Evolutionary conservation across 441 rosid species (phyloP).

Genomic region (Croton laevigatus): DNA sequence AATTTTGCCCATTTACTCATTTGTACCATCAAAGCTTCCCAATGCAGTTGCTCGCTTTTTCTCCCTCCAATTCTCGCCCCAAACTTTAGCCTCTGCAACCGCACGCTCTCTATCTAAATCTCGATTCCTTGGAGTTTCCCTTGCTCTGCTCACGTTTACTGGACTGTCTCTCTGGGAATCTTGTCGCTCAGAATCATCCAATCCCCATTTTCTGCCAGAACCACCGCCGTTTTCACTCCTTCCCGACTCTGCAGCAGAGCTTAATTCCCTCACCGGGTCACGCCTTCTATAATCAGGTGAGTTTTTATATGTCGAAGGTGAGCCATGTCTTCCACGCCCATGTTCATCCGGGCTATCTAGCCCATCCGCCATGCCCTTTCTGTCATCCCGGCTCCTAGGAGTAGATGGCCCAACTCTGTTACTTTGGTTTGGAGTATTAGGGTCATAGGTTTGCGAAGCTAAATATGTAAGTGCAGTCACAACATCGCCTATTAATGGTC

Average conservation of each 20-base stretch:
- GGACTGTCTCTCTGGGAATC: conserved; percentile 80
- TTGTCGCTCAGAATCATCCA: conserved; percentile 55
- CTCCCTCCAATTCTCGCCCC: conserved; percentile 99
- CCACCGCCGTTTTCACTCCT: conserved; percentile 68
- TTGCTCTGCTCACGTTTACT: conserved; percentile 52
- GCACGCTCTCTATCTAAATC: conserved; percentile 95
- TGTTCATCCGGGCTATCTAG: conserved; percentile 70
- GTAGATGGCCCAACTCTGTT: conserved; percentile 64
- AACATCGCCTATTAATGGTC: conserved; percentile 93
- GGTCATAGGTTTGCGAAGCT: conserved; percentile 91
- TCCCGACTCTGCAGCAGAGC: conserved; percentile 52
- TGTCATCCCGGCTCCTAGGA: conserved; percentile 64
- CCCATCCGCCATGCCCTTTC: conserved; percentile 63
- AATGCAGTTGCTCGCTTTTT: conserved; percentile 64
- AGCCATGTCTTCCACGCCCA: conserved; percentile 47
- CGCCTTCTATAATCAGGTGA: conserved; percentile 85
- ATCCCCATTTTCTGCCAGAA: conserved; percentile 80
- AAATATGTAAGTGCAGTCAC: conserved; percentile 94
- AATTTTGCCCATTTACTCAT: conserved; percentile 37
- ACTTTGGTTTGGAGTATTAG: conserved; percentile 55
- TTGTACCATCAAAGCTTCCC: conserved; percentile 76
- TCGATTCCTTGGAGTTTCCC: conserved; percentile 76
- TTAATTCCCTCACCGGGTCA: conserved; percentile 54
- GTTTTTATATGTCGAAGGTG: conserved; percentile 71
- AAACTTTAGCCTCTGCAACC: conserved; percentile 94